These are phyloP conservation scores for Micractinium sp. DNA, from an alignment of 139 green algal genomes.

Conservation along the genomic window DNA sequence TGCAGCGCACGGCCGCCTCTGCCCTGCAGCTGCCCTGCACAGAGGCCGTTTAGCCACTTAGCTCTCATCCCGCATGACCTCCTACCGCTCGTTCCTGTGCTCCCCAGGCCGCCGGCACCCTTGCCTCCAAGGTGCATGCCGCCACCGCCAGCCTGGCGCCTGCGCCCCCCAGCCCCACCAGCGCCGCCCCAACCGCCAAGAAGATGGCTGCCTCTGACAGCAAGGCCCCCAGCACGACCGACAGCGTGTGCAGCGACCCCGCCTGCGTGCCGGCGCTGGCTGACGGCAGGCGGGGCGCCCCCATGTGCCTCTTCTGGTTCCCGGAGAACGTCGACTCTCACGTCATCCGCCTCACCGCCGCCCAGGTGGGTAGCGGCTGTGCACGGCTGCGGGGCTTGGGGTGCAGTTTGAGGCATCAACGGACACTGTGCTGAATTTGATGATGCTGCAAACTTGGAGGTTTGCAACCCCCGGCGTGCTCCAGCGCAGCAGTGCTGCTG, in stretches of 20 bases:
- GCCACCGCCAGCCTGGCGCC: neutral
- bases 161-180: neutral
- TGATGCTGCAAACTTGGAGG: neutral
- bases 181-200: neutral
- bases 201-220: neutral
- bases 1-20: too few species aligned
- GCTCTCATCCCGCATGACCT: neutral
- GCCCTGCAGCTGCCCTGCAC: too few species aligned
- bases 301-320: slow-evolving; percentile 31
- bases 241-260: neutral
- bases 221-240: neutral
- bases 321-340: slow-evolving; percentile 19
- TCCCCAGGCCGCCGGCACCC: neutral
- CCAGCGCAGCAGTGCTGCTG: neutral
- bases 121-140: slow-evolving; percentile 1
- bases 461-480: neutral
- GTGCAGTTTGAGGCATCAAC: too few species aligned
- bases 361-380: neutral
- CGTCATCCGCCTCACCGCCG: slow-evolving; percentile 26
- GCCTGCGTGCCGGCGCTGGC: neutral
- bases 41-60: too few species aligned
- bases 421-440: too few species aligned
- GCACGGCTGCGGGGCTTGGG: too few species aligned
- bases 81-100: neutral
- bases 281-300: neutral